Base-by-base conservation (phyloP, 164 flowering plant genomes). In the Sextonia rubra region DNA sequence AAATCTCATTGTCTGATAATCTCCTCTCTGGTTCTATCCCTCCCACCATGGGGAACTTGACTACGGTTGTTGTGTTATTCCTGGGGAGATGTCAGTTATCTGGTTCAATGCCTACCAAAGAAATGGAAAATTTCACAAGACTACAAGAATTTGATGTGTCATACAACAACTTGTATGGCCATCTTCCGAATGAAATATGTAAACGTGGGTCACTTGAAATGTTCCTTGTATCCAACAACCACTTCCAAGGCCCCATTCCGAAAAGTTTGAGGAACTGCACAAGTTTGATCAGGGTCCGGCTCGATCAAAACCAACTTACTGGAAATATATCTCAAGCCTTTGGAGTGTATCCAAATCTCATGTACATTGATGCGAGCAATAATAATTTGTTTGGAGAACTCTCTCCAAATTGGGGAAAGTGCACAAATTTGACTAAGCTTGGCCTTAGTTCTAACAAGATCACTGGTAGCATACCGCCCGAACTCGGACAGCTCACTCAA, bases 11-110 rank as follows among this genome's bases (percentile, higher is more conserved):
- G 64, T 87, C 91, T 2, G 61, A 8, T 6, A 90, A 91, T 79
- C 75, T 71, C 2, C 80, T 90, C 60, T 82, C 89, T 0, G 95
- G 97, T 60, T 67, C 79, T 12, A 85, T 92, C 63, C 90, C 90
- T 61, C 64, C 78, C 15, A 73, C 82, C n/a, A 27, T 87, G 1
- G 78, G 86, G n/a, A 82, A 82, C 47, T 73, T 86, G 4, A 64
- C 78, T 7, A 75, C 71, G 44, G 79, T 86, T 24, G 1, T 0
- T 1, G 1, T 9, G 20, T 47, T 86, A 7, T 20, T 73, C 17
- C 81, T 86, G 25, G 71, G 32, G 63, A 15, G 18, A 15, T 49
- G 56, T 49, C 56, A 11, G 4, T 4, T 49, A 29, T 27, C 47
- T 27, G 68, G 68, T 65, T 32, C 2, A 25, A 25, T 65, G 12